Base-by-base conservation (phyloP, 1,139 yeast species). In the Candida sp. region DNA sequence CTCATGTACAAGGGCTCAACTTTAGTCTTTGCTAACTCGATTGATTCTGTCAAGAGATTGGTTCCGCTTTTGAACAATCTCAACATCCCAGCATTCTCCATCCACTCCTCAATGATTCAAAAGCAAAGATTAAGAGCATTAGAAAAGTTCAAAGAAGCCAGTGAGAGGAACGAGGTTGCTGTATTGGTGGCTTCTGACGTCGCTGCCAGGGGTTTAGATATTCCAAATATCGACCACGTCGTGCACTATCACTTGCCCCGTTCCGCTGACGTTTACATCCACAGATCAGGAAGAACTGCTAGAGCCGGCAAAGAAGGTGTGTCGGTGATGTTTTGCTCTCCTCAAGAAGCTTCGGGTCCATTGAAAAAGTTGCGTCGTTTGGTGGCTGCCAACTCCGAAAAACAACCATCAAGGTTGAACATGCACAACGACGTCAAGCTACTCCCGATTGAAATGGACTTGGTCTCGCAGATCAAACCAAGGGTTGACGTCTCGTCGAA, bases 131-230 rank as follows among this genome's bases (percentile, higher is more conserved):
- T 96, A 61, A 81, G 94, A 60, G 84, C 96, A 5, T 74, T 96
- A 60, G 99, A 96, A 65, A 78, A 82, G 54, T 88, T 86, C 69
- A 81, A 80, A 58, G 80, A 75, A 47, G 81, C 86, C 31, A 74
- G 82, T 62, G 67, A 78, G 61, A 75, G 72, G 54, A 67, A 69
- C 40, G 78, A 77, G 56, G 80, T 90, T 2, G 82, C 91, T 0
- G 93, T 94, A 2, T 76, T 96, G 49, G 83, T 96, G 49, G 97
- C 98, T 1, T 91, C 98, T 2, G 99, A 94, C 69, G 98, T 94
- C 48, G 99, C 99, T 2, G 99, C 99, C 5, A 84, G 99, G 75
- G 99, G 99, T 54, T 79, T 96, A 54, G 99, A 96, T 77, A 91
- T 96, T 53, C 89, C 97, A 2, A 81, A 83, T 46, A 93, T 96